phyloP scores from a whole-genome alignment of 306 rosid species.

The Prunus mira region DNA sequence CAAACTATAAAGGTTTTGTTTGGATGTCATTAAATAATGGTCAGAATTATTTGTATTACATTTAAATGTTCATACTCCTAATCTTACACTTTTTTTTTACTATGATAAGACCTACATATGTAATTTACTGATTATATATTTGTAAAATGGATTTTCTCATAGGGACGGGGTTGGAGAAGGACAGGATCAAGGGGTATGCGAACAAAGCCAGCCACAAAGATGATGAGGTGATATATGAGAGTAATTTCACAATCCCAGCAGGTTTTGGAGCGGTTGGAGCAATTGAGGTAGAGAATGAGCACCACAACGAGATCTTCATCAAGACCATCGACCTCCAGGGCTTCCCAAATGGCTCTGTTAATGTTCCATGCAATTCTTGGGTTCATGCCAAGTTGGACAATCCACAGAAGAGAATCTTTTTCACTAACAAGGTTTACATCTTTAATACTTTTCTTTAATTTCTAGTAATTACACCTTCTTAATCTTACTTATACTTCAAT shows the following conservation, averaged over 20 bases:
- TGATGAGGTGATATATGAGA: conserved; percentile 40
- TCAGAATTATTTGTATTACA: too few species aligned
- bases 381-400: conserved; percentile 58
- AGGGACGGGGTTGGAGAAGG: conserved; percentile 59
- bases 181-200: conserved; percentile 41
- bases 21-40: too few species aligned
- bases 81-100: too few species aligned
- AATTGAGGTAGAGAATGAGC: conserved; percentile 64
- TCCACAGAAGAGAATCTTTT: conserved; percentile 51
- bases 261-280: conserved; percentile 70
- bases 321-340: conserved; percentile 45
- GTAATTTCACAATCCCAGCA: conserved; percentile 39
- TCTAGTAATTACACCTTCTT: background rate
- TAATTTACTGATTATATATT: background rate
- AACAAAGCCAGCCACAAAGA: conserved; percentile 33
- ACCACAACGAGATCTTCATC: conserved; percentile 64
- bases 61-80: too few species aligned
- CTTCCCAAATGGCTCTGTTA: conserved; percentile 26
- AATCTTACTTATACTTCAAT: background rate
- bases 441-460: background rate
- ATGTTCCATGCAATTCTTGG: conserved; percentile 56
- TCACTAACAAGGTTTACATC: conserved; percentile 50
- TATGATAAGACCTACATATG: too few species aligned
- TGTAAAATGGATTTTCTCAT: background rate
- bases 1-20: too few species aligned